phyloP scores from a whole-genome alignment of 2,329 filamentous ascomycete genomes.

The Cryphonectria japonica region DNA sequence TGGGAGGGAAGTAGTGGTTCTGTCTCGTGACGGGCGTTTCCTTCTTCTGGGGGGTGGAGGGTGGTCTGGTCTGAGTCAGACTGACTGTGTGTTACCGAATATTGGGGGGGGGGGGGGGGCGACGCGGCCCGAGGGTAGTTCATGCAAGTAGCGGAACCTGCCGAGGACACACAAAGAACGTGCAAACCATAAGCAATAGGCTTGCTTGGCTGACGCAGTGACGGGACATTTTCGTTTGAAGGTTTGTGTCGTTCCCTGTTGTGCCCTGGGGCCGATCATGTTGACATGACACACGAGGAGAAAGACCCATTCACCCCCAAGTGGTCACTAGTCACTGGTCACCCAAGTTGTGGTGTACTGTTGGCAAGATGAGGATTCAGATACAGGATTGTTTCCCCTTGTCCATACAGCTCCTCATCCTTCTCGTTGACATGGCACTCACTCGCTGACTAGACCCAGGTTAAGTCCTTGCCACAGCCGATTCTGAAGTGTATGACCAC shows the following conservation, averaged over 20 bases:
- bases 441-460: neutral
- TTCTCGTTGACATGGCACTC: neutral
- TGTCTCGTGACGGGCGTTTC: neutral
- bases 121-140: neutral
- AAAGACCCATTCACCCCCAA: neutral
- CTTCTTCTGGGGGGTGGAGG: neutral
- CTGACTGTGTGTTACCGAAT: neutral
- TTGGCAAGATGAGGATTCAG: neutral
- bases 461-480: neutral
- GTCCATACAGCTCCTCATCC: neutral
- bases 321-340: no score
- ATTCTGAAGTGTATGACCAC: neutral
- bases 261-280: neutral
- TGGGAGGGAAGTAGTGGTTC: constrained; percentile 32
- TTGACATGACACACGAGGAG: neutral
- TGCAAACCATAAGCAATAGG: neutral
- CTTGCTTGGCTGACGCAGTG: neutral
- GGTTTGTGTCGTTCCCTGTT: neutral
- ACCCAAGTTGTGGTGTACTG: neutral
- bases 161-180: neutral
- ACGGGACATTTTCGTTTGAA: neutral
- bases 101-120: neutral
- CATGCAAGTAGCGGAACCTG: neutral
- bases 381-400: neutral
- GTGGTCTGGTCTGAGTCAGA: neutral